These are phyloP conservation scores for Oryza australiensis DNA, from an alignment of 176 grass and related monocot genomes.

Conservation along the genomic window DNA sequence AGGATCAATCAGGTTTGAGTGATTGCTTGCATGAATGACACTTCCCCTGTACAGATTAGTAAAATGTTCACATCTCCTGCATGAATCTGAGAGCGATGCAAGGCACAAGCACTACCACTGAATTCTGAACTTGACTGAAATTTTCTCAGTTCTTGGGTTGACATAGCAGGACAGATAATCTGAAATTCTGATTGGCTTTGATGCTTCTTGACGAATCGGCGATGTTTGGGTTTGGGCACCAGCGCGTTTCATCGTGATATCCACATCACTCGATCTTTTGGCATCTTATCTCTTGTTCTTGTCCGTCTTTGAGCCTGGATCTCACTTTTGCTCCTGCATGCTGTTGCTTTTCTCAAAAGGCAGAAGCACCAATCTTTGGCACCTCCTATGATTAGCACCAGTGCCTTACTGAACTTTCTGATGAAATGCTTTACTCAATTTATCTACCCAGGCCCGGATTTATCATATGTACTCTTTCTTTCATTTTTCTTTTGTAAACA, in stretches of 20 bases:
- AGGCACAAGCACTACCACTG: background rate
- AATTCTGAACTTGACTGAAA: background rate
- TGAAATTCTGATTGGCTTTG: background rate
- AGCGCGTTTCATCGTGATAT: background rate
- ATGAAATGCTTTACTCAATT: background rate
- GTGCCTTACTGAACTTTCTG: background rate
- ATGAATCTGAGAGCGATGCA: background rate
- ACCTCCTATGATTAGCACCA: background rate
- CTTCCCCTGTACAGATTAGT: background rate
- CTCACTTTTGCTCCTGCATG: slow-evolving; percentile 11
- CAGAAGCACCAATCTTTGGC: background rate
- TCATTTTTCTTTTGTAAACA: no score
- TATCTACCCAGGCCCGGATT: background rate
- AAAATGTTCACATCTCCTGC: background rate
- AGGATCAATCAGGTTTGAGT: background rate
- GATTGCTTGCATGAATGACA: background rate
- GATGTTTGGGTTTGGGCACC: background rate
- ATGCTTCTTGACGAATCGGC: background rate
- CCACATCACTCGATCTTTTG: background rate
- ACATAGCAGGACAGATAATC: background rate
- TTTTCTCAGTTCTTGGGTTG: background rate
- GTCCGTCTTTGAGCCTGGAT: slow-evolving; percentile 1
- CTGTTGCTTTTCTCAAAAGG: background rate
- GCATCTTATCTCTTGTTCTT: background rate
- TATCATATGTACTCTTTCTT: no score